These are phyloP conservation scores for Crithidia thermophila DNA, from an alignment of 208 protist genomes.

Conservation along the genomic window DNA sequence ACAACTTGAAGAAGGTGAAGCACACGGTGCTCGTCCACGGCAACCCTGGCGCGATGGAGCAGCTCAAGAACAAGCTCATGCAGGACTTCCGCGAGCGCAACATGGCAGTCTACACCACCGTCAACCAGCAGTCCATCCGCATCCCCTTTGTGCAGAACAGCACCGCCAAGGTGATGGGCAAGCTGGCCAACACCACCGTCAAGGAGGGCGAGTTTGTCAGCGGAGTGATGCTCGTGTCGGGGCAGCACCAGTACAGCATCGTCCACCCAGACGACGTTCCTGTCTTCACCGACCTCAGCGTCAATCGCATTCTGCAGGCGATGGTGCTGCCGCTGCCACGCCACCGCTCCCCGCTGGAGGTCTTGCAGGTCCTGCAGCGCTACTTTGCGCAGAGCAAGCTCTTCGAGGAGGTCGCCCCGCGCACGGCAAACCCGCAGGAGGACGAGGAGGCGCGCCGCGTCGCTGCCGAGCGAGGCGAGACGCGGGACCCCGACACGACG, in stretches of 20 bases:
- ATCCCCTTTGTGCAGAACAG: conserved; percentile 95
- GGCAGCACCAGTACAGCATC: conserved; percentile 83
- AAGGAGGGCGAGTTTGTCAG: conserved; percentile 76
- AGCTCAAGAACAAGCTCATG: conserved; percentile 92
- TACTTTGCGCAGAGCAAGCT: conserved; percentile 89
- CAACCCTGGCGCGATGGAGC: conserved; percentile 93
- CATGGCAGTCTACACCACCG: conserved; percentile 92
- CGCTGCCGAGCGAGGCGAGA: conserved; percentile 23
- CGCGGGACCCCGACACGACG: conserved; percentile 28
- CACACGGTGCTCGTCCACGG: conserved; percentile 97
- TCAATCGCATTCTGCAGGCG: conserved; percentile 81
- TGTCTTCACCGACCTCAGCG: conserved; percentile 83
- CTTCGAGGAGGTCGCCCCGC: conserved; percentile 45
- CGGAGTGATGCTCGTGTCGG: conserved; percentile 88
- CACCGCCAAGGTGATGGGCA: conserved; percentile 91
- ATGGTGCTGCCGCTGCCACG: conserved; percentile 86
- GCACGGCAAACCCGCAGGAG: conserved; percentile 24
- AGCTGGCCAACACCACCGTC: conserved; percentile 52
- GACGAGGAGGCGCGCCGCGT: conserved; percentile 11
- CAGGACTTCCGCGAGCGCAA: conserved; percentile 82
- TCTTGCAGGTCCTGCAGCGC: conserved; percentile 77
- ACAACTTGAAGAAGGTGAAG: conserved; percentile 70
- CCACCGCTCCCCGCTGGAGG: conserved; percentile 72
- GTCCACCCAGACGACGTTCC: conserved; percentile 88
- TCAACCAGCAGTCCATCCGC: conserved; percentile 93